Evolutionary conservation across 164 flowering plant genomes (phyloP), one percentile per base, ranked within the genome.

Genomic region (Magnolia changhungtana): DNA sequence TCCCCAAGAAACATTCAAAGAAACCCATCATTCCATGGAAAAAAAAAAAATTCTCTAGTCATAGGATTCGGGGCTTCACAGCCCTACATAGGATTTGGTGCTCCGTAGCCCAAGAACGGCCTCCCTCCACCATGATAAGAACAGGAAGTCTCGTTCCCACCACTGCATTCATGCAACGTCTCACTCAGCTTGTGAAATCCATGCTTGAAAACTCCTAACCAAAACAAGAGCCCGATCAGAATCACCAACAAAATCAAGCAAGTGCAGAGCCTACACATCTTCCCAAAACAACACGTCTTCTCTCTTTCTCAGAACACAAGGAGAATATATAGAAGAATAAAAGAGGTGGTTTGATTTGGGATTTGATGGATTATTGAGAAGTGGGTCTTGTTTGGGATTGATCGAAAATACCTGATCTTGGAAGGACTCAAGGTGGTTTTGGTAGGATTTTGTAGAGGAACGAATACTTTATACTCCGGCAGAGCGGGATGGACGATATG

Each of bases 161-260:
- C 80, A 37, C 6, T 37, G 45, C 45, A 37, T 37, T 51, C 83
- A 76, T 90, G 84, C 3, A 89, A 14, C 0, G 79, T 75, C 31
- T 88, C 82, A 81, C 89, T 84, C 63, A 90, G 2, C 82, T 87
- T 90, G 80, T 95, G 90, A 71, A 90, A 95, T 1, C 92, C 95
- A 67, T 91, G 74, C 80, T 82, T 84, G 91, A 89, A 93, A 0
- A 95, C 92, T 1, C 95, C 96, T 75, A 95, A 90, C 0, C 98
- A 97, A 75, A 92, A 92, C 31, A 95, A 4, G 4, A 95, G 45
- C 1, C 97, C 97, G 67, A 95, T 86, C 74, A 82, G 31, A 2
- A 91, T 72, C 78, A 84, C 96, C 84, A 90, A 72, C 74, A 87
- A 68, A 0, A 91, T 82, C 82, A 95, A 2, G 71, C 92, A 89